These are phyloP conservation scores for Tulasnella sp. DNA, from an alignment of 768 basidiomycete species.

Conservation along the genomic window DNA sequence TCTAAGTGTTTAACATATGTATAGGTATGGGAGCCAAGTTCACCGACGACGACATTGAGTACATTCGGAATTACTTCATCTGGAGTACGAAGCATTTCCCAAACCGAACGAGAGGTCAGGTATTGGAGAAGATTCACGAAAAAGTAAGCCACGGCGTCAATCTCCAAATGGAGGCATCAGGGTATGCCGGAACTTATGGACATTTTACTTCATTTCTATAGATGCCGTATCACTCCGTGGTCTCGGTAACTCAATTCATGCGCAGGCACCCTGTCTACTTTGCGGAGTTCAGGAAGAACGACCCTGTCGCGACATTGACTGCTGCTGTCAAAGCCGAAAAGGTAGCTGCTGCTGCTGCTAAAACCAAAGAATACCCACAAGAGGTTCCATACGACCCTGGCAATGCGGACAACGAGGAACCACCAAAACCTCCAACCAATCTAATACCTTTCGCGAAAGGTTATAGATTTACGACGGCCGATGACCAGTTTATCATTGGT, in stretches of 20 bases:
- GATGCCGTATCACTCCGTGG: slow-evolving; percentile 10
- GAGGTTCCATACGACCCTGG: slow-evolving; percentile 1
- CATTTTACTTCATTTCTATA: neutral
- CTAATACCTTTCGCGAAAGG: slow-evolving; percentile 8
- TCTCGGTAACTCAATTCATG: slow-evolving; percentile 5
- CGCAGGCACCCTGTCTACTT: slow-evolving; percentile 6
- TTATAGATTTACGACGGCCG: slow-evolving; percentile 1
- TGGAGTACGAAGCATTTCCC: slow-evolving; percentile 5
- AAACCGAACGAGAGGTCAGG: neutral
- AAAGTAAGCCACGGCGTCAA: neutral
- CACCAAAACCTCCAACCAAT: slow-evolving; percentile 1
- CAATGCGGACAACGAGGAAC: neutral
- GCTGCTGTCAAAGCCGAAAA: neutral
- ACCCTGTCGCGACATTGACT: neutral
- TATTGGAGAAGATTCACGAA: slow-evolving; percentile 8
- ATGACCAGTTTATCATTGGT: slow-evolving; percentile 7
- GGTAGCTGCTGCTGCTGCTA: neutral
- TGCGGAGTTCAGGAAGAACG: slow-evolving; percentile 2
- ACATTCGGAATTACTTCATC: slow-evolving; percentile 4
- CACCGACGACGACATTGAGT: slow-evolving; percentile 2
- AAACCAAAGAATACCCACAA: neutral
- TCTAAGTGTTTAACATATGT: neutral
- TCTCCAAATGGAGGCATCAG: neutral
- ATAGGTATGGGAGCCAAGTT: slow-evolving; percentile 6
- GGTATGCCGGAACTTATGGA: no score